These are phyloP conservation scores for Aspergillus quadricinctus DNA, from an alignment of 2,329 filamentous ascomycete genomes.

Conservation along the genomic window DNA sequence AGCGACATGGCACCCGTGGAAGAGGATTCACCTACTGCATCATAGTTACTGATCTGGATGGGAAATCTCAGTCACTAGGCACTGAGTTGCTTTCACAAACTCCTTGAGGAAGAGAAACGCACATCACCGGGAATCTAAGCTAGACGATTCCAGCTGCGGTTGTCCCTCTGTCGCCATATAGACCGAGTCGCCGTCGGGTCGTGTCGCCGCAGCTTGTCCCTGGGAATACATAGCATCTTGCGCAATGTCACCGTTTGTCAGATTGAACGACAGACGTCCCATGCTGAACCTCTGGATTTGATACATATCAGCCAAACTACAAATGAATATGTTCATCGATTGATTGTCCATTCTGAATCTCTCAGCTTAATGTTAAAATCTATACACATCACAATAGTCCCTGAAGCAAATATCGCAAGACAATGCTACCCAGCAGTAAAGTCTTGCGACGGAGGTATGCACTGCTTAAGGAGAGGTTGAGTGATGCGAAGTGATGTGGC, in stretches of 20 bases:
- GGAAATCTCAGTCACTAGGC: neutral
- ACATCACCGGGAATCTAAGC: too few relatives aligned
- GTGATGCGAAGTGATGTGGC: neutral
- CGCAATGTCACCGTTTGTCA: neutral
- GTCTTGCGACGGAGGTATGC: neutral
- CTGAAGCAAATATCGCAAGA: conserved; percentile 2
- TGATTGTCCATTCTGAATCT: conserved; percentile 5
- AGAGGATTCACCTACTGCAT: neutral
- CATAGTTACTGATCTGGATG: neutral
- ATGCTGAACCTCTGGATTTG: neutral
- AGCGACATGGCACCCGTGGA: neutral
- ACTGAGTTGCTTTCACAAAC: too few relatives aligned
- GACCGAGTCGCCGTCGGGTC: neutral
- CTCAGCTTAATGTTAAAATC: conserved; percentile 4
- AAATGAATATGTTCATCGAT: neutral
- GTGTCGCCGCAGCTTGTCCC: neutral
- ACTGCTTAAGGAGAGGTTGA: neutral
- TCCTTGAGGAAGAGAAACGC: too few relatives aligned
- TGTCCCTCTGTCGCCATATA: neutral
- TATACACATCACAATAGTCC: conserved; percentile 8
- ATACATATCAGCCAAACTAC: neutral
- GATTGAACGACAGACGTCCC: neutral
- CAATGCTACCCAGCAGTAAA: conserved; percentile 5
- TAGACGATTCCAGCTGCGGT: too few relatives aligned
- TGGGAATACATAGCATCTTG: neutral